Evolutionary conservation across 106 monocot genomes (phyloP).

Genomic region (Phalaenopsis aphrodite): DNA sequence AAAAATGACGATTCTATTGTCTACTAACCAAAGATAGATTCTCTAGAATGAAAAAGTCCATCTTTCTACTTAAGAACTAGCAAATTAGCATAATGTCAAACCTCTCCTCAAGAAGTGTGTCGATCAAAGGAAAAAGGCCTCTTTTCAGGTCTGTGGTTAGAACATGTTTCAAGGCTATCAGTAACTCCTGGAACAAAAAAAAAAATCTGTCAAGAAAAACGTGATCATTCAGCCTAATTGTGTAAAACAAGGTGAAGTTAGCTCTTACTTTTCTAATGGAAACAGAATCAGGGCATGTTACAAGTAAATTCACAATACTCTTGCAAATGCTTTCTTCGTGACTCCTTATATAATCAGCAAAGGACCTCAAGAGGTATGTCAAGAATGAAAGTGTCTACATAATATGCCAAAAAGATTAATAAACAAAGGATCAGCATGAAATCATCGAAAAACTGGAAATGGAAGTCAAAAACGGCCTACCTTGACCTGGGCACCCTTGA

Average conservation of each 20-base stretch:
- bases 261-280: slow-evolving; percentile 75
- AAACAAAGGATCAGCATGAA: neutral
- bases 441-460: neutral
- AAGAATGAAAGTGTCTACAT: slow-evolving; percentile 86
- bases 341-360: slow-evolving; percentile 72
- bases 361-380: slow-evolving; percentile 86
- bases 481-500: slow-evolving; percentile 98
- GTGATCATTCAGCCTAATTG: neutral
- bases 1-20: neutral
- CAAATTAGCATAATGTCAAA: slow-evolving; percentile 7
- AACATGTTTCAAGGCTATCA: slow-evolving; percentile 94
- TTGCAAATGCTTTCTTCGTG: slow-evolving; percentile 97
- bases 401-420: neutral
- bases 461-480: slow-evolving; percentile 18
- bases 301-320: slow-evolving; percentile 96
- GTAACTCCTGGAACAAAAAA: slow-evolving; percentile 51
- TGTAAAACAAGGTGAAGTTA: neutral
- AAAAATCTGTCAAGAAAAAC: neutral
- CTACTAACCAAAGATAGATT: neutral
- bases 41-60: neutral
- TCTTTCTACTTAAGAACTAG: neutral
- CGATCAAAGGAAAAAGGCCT: slow-evolving; percentile 95
- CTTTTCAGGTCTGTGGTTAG: slow-evolving; percentile 83
- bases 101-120: slow-evolving; percentile 98
- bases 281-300: slow-evolving; percentile 95